Evolutionary conservation across 2,329 filamentous ascomycete genomes (phyloP).

Genomic region (Sclerotinia minor): DNA sequence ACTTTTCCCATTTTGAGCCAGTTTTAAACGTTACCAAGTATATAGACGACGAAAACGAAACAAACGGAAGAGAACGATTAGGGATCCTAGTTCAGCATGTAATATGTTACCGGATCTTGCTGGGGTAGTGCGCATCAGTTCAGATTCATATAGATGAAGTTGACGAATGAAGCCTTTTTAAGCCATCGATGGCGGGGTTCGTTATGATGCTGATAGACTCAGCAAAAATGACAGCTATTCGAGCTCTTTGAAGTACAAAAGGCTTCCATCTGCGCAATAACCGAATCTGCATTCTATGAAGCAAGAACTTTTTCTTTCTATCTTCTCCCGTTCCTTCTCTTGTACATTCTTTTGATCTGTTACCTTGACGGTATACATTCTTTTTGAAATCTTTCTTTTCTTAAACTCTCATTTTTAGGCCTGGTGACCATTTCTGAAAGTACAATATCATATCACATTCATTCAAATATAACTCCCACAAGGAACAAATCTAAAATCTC

Average conservation of each 20-base stretch:
- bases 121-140: background rate
- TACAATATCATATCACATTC: constrained; percentile 12
- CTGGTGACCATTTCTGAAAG: constrained; percentile 13
- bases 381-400: constrained; percentile 24
- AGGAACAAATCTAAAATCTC: background rate
- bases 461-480: constrained; percentile 2
- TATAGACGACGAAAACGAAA: constrained; percentile 8
- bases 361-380: constrained; percentile 24
- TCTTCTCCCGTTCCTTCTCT: constrained; percentile 15
- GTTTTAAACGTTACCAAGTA: background rate
- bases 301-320: constrained; percentile 11
- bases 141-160: constrained; percentile 22
- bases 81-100: constrained; percentile 4
- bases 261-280: background rate
- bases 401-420: constrained; percentile 19
- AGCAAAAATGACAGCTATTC: background rate
- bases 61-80: constrained; percentile 18
- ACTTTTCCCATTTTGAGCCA: background rate
- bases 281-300: background rate
- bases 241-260: constrained; percentile 15
- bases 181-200: background rate
- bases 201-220: background rate
- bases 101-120: background rate
- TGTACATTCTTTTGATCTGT: constrained; percentile 7
- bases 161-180: background rate